Percentiles rank a stretch among this genome's conserved stretches.
Evolutionary conservation across 2,329 filamentous ascomycete species (phyloP).

Genomic region (Apiospora malaysiana): DNA sequence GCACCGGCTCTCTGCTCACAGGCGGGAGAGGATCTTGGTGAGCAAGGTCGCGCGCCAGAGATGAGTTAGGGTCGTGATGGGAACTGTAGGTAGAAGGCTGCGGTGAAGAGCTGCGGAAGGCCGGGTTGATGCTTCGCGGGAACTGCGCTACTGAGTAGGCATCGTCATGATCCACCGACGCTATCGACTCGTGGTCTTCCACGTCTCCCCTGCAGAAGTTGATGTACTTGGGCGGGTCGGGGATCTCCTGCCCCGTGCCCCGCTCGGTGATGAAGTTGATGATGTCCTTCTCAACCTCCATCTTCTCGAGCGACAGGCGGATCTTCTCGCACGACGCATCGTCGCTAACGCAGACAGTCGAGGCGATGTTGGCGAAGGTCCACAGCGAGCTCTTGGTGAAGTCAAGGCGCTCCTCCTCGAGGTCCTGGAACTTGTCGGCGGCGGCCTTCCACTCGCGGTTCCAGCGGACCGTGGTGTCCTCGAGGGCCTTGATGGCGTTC

Average conservation of each 20-base stretch:
- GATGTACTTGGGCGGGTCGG: constrained; percentile 96
- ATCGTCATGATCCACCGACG: constrained; percentile 74
- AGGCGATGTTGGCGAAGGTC: constrained; percentile 97
- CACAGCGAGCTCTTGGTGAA: constrained; percentile 98
- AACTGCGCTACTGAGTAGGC: constrained; percentile 96
- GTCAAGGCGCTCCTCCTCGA: constrained; percentile 95
- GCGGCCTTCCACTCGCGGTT: constrained; percentile 98
- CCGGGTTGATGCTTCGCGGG: constrained; percentile 91
- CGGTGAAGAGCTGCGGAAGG: constrained; percentile 93
- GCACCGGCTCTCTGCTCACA: constrained; percentile 31
- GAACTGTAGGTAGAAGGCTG: constrained; percentile 93
- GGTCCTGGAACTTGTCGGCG: constrained; percentile 98
- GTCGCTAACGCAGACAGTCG: constrained; percentile 96
- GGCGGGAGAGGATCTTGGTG: constrained; percentile 56
- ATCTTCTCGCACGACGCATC: constrained; percentile 97
- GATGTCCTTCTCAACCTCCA: constrained; percentile 97
- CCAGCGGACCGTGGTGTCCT: constrained; percentile 95
- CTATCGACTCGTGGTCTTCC: constrained; percentile 80
- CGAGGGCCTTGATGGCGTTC: constrained; percentile 86
- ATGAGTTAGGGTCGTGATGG: constrained; percentile 84
- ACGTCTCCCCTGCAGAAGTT: constrained; percentile 94
- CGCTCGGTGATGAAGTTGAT: constrained; percentile 82
- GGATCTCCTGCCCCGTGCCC: constrained; percentile 96
- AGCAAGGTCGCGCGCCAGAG: constrained; percentile 72
- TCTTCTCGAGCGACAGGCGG: constrained; percentile 87